phyloP scores from a whole-genome alignment of 2,329 filamentous ascomycete genomes.

The Colletotrichum paranaense region DNA sequence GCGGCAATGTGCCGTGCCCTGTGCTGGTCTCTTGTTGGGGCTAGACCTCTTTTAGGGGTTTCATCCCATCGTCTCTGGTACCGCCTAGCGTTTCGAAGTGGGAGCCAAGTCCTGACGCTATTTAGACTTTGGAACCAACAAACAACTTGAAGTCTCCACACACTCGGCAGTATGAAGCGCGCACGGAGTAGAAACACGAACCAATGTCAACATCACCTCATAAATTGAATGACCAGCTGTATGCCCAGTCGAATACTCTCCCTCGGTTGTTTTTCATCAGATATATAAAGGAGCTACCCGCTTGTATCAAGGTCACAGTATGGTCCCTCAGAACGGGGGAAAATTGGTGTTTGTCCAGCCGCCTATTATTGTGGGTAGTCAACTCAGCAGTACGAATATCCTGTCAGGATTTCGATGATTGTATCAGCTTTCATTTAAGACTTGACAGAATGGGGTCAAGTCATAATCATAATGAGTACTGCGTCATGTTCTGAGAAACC shows the following conservation, averaged over 20 bases:
- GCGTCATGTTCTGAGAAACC: neutral
- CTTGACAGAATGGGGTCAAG: neutral
- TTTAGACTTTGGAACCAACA: neutral
- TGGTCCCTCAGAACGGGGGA: no score
- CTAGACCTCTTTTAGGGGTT: neutral
- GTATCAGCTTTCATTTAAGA: neutral
- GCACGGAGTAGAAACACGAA: neutral
- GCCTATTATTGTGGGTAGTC: no score
- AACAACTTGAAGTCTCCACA: neutral
- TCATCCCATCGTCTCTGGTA: neutral
- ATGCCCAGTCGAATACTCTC: neutral
- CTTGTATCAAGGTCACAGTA: no score
- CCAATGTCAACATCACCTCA: neutral
- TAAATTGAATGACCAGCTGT: neutral
- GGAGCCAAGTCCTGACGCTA: neutral
- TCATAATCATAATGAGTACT: neutral
- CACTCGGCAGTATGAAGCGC: neutral
- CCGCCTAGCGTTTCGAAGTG: constrained; percentile 2
- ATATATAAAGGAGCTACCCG: neutral
- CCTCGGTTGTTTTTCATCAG: neutral
- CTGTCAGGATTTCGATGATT: no score
- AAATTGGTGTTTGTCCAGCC: no score
- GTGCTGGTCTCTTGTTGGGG: neutral
- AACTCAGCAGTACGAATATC: no score
- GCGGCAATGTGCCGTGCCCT: neutral